Base-by-base conservation (phyloP, 306 rosid species). In the Fagus sylvatica region DNA sequence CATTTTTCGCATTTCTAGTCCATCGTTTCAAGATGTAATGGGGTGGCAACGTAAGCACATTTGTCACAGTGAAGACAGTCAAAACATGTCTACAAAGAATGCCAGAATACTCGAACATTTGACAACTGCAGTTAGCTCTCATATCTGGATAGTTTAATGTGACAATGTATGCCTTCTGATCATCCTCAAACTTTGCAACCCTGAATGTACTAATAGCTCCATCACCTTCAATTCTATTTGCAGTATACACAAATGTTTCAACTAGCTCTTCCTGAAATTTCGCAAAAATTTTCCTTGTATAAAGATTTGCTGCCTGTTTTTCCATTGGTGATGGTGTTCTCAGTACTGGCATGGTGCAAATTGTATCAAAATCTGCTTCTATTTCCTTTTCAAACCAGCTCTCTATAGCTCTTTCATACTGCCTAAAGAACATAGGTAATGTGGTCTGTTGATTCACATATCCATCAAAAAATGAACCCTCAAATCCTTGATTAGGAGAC, bases 301-400 rank as follows among this genome's bases (percentile, higher is more conserved):
- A 93, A 57, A 88, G 96, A 85, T 85, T 82, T 69, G 98, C 97
- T 71, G 91, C 97, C 83, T 93, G 98, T 76, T 93, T 88, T 81
- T 93, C 98, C 98, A 93, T 93, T 43, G 98, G 98, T 37, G 98
- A 93, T 71, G 98, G 97, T 49, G 98, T 93, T 82, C 89, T 91
- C 84, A 93, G 80, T 34, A 88, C 81, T 15, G 97, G 97, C 4
- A 84, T 80, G 30, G 91, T 90, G 87, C 93, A 85, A 70, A 93
- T 81, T 69, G 98, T 90, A 82, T 91, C 98, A 68, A 88, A 91
- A 68, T 93, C 97, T 64, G 98, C 90, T 82, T 91, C 98, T 71
- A 82, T 81, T 85, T 93, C 98, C 86, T 86, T 91, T 71, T 91
- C 98, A 82, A 90, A 88, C 84, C 88, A 88, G 82, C 74, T 87